Evolutionary conservation across 208 protist species (phyloP).

Genomic region (Tritrichomonas musculus): DNA sequence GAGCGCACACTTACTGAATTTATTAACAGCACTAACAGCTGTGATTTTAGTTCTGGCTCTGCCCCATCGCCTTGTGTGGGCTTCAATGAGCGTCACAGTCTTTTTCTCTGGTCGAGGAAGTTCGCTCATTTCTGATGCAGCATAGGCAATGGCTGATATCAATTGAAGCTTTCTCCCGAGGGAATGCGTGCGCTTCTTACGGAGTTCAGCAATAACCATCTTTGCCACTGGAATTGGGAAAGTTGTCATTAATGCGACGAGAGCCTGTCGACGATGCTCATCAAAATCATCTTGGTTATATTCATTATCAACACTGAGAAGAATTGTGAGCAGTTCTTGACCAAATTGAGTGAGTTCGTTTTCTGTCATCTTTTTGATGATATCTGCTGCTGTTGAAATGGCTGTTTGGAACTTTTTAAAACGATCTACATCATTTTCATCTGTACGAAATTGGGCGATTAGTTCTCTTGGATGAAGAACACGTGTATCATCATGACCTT

Average conservation of each 20-base stretch:
- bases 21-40: neutral
- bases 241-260: neutral
- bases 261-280: neutral
- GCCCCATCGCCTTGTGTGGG: neutral
- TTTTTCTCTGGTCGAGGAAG: neutral
- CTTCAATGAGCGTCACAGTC: neutral
- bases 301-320: neutral
- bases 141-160: neutral
- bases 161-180: neutral
- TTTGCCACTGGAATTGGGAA: neutral
- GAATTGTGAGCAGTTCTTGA: neutral
- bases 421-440: neutral
- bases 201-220: neutral
- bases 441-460: neutral
- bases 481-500: neutral
- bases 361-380: neutral
- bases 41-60: neutral
- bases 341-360: neutral
- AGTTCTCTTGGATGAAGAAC: constrained; percentile 2
- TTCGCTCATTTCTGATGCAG: neutral
- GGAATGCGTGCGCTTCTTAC: neutral
- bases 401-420: neutral
- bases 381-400: neutral
- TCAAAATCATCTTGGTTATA: constrained; percentile 17
- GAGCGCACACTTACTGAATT: neutral